phyloP scores from a whole-genome alignment of 768 basidiomycete species.

The Macrolepiota fuliginosa region DNA sequence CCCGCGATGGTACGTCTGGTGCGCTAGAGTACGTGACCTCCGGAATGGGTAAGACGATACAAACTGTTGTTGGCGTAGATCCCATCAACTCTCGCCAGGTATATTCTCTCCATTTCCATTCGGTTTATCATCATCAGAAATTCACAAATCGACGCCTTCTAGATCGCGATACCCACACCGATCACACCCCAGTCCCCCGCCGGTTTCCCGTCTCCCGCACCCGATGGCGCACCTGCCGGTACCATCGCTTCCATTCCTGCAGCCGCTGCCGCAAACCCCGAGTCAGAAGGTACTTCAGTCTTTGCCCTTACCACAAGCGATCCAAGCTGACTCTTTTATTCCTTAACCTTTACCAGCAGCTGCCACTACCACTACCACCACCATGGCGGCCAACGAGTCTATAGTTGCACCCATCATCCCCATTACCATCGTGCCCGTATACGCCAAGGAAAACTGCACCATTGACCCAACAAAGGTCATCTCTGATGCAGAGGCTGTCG shows the following conservation, averaged over 20 bases:
- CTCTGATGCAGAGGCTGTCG: not conserved
- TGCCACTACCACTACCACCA: not conserved
- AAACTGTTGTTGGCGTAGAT: conserved; percentile 37
- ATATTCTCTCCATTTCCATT: conserved; percentile 5
- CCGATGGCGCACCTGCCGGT: conserved; percentile 5
- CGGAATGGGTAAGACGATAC: conserved; percentile 36
- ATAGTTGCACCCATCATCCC: conserved; percentile 30
- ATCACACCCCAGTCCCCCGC: conserved; percentile 21
- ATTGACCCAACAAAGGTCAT: conserved; percentile 15
- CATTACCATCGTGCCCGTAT: conserved; percentile 38
- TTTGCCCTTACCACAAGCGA: not conserved
- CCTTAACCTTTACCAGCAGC: not conserved
- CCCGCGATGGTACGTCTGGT: conserved; percentile 36
- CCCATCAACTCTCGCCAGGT: conserved; percentile 36
- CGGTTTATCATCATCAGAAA: not conserved
- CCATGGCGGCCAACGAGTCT: not conserved
- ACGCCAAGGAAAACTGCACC: conserved; percentile 36
- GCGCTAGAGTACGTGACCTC: conserved; percentile 37
- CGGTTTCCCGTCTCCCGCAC: conserved; percentile 9
- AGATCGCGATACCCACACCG: conserved; percentile 31
- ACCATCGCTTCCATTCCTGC: conserved; percentile 15
- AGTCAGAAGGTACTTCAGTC: not conserved
- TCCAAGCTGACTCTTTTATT: not conserved
- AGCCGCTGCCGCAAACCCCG: not conserved
- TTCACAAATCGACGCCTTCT: not conserved